Evolutionary conservation across 179 eudicot genomes (phyloP), one percentile per base, ranked within the genome.

Genomic region (Sideroxylon spinosum): DNA sequence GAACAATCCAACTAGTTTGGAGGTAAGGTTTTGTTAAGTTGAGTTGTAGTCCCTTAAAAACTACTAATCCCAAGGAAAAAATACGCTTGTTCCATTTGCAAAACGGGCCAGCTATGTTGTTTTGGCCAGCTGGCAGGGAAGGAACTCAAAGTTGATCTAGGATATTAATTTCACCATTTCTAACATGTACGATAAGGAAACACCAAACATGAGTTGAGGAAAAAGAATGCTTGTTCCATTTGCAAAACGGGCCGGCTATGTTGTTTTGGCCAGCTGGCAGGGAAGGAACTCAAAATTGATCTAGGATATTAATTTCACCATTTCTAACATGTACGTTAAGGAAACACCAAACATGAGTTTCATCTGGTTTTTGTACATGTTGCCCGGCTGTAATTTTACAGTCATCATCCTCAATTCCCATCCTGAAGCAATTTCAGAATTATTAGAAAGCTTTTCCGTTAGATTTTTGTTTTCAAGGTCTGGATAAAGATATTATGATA

Each of bases 261-360:
- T 8, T 26, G 14, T 26, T 26, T 37, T 3, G 16, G 10, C 28
- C 56, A 25, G 64, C 48, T 55, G n/a, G 13, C 53, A 23, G 63
- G 16, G 8, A 16, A 72, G 49, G 76, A 72, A 72, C 46, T 73
- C 23, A 73, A 26, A 63, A 17, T 55, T 55, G 49, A 53, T 69
- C 8, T 17, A 17, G 6, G 12, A 28, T 26, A 52, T 9, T 16
- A 17, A 66, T 12, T 72, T 55, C 44, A 55, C 76, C 64, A 73
- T 32, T 12, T 73, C 14, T 66, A 17, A 5, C 46, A 20, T 52
- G 56, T 10, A 66, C 14, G 20, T 5, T 3, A 0, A 9, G 37
- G 26, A 10, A 19, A 23, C 8, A 17, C 48, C 32, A 13, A 28
- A 73, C 10, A 29, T 17, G 11, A 9, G 26, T 0, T 6, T 71